phyloP scores from a whole-genome alignment of 139 green algal genomes.

The Auxenochlorella protothecoides region DNA sequence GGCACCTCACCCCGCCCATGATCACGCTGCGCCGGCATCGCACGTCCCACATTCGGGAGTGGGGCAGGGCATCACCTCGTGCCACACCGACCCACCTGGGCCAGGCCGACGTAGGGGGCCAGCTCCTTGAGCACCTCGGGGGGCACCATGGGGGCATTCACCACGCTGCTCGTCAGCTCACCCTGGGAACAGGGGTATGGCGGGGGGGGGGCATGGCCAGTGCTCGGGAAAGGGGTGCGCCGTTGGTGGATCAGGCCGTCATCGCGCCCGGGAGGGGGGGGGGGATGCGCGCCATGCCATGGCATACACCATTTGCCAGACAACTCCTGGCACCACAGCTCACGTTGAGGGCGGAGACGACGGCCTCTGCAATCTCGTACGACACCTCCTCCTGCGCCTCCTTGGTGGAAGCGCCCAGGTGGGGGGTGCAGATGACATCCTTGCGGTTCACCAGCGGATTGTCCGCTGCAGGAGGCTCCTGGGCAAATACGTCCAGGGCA shows the following conservation, averaged over 20 bases:
- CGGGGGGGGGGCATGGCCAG: conserved; percentile 1
- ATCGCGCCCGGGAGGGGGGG: too few species aligned
- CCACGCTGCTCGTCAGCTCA: conserved; percentile 72
- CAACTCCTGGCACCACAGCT: not conserved
- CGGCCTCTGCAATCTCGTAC: conserved; percentile 88
- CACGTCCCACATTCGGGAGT: too few species aligned
- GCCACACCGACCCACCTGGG: conserved; percentile 17
- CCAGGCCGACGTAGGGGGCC: conserved; percentile 73
- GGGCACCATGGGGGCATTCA: conserved; percentile 90
- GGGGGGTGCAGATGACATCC: conserved; percentile 87
- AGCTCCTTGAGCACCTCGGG: conserved; percentile 88
- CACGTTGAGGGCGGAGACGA: conserved; percentile 73
- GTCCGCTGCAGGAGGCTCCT: conserved; percentile 67
- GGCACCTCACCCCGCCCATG: not conserved
- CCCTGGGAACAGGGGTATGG: conserved; percentile 29
- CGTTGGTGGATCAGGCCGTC: too few species aligned
- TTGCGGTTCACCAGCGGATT: conserved; percentile 61
- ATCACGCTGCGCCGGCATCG: too few species aligned
- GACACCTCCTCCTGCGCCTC: conserved; percentile 93
- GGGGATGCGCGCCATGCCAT: too few species aligned
- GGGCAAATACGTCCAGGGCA: conserved; percentile 84
- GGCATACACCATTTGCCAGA: not conserved
- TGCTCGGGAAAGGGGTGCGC: too few species aligned
- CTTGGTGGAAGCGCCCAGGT: conserved; percentile 82
- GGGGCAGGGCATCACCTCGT: not conserved